Evolutionary conservation across 1,284 basidiomycete genomes (phyloP), one percentile per base, ranked within the genome.

Genomic region (Neonothopanus nambi): DNA sequence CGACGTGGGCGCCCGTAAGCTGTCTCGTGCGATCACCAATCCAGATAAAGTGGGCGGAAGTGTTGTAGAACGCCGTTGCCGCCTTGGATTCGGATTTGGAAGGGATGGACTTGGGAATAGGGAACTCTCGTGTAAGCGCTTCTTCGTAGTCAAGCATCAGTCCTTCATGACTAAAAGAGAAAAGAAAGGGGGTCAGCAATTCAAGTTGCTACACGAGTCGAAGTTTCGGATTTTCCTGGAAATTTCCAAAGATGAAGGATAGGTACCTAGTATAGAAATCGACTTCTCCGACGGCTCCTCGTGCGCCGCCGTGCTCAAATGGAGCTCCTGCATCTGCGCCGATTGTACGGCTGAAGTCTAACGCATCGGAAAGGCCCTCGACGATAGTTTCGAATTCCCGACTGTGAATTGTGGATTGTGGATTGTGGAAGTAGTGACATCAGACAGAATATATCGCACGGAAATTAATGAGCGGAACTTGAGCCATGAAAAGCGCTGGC

Each of bases 21-120:
- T 97, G 93, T 41, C 96, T 77, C n/a, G 96, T 99, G 46, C 96
- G 83, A 72, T 99, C 96, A 0, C 96, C 96, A 51, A 99, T 91
- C 96, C 96, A 99, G 55, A 98, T 73, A 70, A 96, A 96, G 68
- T 97, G 95, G 5, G 93, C 91, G 5, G 93, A 93, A 7, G 91
- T 89, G 64, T 93, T 93, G 71, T 93, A 95, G 65, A 79, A 78
- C n/a, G 75, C 78, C 43, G 70, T 73, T n/a, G 63, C 35, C 21
- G 55, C 24, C 30, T 51, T 26, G 15, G 30, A 42, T 46, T 37
- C 33, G 0, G 21, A 12, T 18, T 41, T 23, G 33, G 45, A 35
- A 18, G 36, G n/a, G n/a, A n/a, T 30, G 23, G 38, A 18, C 18
- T 37, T 40, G 39, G 72, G 70, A 17, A 75, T 54, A 21, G 75